phyloP scores from a whole-genome alignment of 768 basidiomycete species.

The Paxillus rubicundulus region DNA sequence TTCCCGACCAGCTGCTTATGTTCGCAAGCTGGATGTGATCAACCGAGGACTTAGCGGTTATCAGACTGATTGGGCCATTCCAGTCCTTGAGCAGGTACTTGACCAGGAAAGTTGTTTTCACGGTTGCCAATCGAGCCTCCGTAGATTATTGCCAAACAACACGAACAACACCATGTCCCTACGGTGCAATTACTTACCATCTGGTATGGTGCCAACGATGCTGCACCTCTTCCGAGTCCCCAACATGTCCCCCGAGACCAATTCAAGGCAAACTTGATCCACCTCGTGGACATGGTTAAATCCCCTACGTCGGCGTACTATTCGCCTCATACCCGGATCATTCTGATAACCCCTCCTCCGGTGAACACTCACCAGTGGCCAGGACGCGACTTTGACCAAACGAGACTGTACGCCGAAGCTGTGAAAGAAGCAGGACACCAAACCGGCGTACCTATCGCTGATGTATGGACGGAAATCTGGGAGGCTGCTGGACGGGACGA shows the following conservation, averaged over 20 bases:
- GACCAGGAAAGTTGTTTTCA: not conserved
- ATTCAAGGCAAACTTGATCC: slow-evolving; percentile 62
- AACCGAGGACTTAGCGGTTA: slow-evolving; percentile 86
- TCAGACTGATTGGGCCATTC: slow-evolving; percentile 83
- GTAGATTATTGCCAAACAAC: slow-evolving; percentile 58
- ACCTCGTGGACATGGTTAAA: slow-evolving; percentile 61
- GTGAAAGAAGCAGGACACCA: slow-evolving; percentile 58
- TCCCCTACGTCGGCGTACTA: slow-evolving; percentile 61
- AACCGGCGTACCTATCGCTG: slow-evolving; percentile 59
- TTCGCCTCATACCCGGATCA: slow-evolving; percentile 69
- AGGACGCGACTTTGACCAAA: slow-evolving; percentile 56
- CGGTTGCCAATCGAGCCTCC: not conserved
- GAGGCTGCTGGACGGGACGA: slow-evolving; percentile 66
- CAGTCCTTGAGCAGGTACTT: slow-evolving; percentile 70
- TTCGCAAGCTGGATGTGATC: slow-evolving; percentile 78
- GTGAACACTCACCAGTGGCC: slow-evolving; percentile 61
- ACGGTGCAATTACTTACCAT: slow-evolving; percentile 73
- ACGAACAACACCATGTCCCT: slow-evolving; percentile 47
- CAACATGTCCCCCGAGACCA: slow-evolving; percentile 76
- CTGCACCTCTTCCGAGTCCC: slow-evolving; percentile 56
- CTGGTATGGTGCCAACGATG: slow-evolving; percentile 93
- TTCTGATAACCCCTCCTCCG: slow-evolving; percentile 86
- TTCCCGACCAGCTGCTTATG: slow-evolving; percentile 59
- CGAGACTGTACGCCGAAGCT: slow-evolving; percentile 68
- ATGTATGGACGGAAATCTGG: slow-evolving; percentile 75